Percentiles rank a stretch among this genome's conserved stretches.
Evolutionary conservation across 352 stramenopile genomes (phyloP).

Genomic region (Globisporangium rhizosaccharum): DNA sequence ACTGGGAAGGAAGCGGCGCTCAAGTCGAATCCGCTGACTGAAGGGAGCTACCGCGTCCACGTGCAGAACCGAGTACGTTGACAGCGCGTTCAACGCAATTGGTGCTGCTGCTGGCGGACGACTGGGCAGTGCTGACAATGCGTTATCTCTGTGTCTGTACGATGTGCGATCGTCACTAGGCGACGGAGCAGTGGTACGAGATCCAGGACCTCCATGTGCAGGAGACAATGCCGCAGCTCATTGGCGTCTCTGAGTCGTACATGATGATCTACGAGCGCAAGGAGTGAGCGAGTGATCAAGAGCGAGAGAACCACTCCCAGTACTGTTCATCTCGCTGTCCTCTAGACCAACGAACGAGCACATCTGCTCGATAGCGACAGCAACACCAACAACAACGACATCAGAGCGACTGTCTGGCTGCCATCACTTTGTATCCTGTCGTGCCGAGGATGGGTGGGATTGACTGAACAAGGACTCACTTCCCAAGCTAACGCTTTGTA

Average conservation of each 20-base stretch:
- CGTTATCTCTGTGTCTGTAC: neutral
- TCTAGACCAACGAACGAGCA: no score
- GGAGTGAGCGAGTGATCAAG: slow-evolving; percentile 23
- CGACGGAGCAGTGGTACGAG: slow-evolving; percentile 97
- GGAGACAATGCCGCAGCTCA: slow-evolving; percentile 97
- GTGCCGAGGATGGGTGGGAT: neutral
- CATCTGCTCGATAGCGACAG: neutral
- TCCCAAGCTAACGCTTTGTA: neutral
- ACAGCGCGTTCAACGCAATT: neutral
- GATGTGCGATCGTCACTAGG: slow-evolving; percentile 25
- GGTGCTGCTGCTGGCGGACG: neutral
- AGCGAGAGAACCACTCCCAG: neutral
- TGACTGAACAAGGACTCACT: neutral
- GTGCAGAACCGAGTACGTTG: slow-evolving; percentile 88
- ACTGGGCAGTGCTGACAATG: neutral
- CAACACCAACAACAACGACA: no score
- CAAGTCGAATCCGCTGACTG: slow-evolving; percentile 92
- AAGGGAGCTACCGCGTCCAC: slow-evolving; percentile 95
- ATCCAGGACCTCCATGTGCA: slow-evolving; percentile 97
- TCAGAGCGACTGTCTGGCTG: no score
- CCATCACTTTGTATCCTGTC: neutral
- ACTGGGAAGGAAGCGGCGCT: slow-evolving; percentile 86
- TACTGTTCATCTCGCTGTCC: no score
- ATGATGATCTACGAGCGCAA: slow-evolving; percentile 89
- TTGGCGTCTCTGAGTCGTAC: slow-evolving; percentile 94